A percentile compares a stretch with the other conserved stretches of the same genome.
Evolutionary conservation across 2,329 filamentous ascomycete species (phyloP).

Genomic region (Scleromitrula shiraiana): DNA sequence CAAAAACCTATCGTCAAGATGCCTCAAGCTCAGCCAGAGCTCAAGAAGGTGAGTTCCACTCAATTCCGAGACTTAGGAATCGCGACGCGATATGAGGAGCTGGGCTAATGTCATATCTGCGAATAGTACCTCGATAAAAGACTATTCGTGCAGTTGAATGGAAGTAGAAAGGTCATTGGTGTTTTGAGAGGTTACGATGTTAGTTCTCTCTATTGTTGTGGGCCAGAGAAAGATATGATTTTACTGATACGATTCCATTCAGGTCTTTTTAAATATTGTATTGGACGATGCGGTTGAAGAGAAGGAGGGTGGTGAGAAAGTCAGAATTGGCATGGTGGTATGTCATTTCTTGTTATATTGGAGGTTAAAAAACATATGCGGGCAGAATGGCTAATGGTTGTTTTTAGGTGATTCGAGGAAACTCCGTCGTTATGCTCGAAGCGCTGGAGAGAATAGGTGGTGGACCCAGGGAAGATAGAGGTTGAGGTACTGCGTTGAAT

Average conservation of each 20-base stretch:
- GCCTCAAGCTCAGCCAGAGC: constrained; percentile 97
- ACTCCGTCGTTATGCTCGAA: constrained; percentile 98
- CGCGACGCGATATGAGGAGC: constrained; percentile 10
- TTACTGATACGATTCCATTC: not conserved
- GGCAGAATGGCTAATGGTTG: constrained; percentile 10
- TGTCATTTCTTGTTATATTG: constrained; percentile 36
- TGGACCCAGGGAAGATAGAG: constrained; percentile 40
- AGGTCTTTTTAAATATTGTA: constrained; percentile 98
- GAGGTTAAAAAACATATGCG: not conserved
- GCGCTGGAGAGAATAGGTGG: constrained; percentile 62
- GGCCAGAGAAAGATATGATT: not conserved
- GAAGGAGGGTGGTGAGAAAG: constrained; percentile 85
- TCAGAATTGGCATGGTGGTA: constrained; percentile 86
- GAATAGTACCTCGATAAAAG: constrained; percentile 95
- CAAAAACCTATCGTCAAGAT: constrained; percentile 43
- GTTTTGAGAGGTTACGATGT: constrained; percentile 95
- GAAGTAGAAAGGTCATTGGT: constrained; percentile 93
- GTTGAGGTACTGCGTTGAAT: constrained; percentile 7
- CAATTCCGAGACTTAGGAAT: no score
- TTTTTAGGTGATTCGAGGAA: constrained; percentile 80
- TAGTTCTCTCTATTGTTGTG: constrained; percentile 9
- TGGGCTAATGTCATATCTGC: constrained; percentile 15
- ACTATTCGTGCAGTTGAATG: constrained; percentile 95
- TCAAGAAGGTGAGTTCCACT: constrained; percentile 95
- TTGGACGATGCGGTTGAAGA: constrained; percentile 95